A percentile compares a stretch with the other conserved stretches of the same genome.
These are phyloP conservation scores for Pseudoscleropodium purum DNA, from an alignment of 225 moss, liverwort and hornwort genomes.

Conservation along the genomic window DNA sequence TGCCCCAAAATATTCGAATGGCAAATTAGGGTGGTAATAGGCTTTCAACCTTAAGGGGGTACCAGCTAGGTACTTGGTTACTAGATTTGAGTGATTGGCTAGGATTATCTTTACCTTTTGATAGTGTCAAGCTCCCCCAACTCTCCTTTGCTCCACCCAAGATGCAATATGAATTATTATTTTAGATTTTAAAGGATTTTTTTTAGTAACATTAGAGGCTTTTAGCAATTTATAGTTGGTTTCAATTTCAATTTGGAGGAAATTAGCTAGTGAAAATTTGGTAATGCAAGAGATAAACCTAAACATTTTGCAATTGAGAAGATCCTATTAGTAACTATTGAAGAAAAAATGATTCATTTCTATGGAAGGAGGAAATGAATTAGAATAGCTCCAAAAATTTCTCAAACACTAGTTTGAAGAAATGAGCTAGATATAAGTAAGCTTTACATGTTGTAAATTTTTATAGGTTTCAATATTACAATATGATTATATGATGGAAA, in stretches of 20 bases:
- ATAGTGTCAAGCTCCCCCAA: neutral
- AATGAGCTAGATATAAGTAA: neutral
- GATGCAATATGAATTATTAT: neutral
- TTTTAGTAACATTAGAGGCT: neutral
- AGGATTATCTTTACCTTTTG: neutral
- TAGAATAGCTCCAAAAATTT: neutral
- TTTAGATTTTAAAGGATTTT: neutral
- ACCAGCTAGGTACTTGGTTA: fast-evolving
- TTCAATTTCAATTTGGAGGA: neutral
- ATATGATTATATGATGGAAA: neutral
- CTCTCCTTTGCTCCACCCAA: no score
- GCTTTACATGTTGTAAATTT: neutral
- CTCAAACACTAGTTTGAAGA: neutral
- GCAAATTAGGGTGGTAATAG: no score
- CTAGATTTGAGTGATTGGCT: neutral
- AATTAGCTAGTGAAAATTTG: fast-evolving
- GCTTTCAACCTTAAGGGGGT: no score
- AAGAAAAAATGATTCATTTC: neutral
- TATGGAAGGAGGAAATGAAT: no score
- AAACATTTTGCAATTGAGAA: no score
- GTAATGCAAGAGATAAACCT: no score
- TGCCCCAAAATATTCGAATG: no score
- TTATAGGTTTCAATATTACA: neutral
- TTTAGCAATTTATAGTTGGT: neutral
- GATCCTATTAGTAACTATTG: neutral